These are phyloP conservation scores for Phlebiopsis gigantea DNA, from an alignment of 768 basidiomycete species.

Conservation along the genomic window DNA sequence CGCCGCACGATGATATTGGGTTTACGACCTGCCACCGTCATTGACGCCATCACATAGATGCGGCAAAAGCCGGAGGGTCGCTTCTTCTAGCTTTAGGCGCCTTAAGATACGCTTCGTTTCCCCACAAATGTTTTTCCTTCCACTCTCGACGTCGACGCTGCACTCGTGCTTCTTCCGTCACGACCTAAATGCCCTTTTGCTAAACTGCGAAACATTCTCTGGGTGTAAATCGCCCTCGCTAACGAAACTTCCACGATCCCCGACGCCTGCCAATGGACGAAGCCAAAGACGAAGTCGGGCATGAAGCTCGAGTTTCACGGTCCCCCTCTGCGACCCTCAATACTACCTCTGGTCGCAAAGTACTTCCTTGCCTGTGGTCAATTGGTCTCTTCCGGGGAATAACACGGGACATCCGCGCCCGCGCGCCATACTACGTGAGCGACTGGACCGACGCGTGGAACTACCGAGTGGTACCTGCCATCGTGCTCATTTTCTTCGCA, in stretches of 20 bases:
- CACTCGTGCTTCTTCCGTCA: neutral
- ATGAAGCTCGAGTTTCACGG: neutral
- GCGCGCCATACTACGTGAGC: conserved; percentile 73
- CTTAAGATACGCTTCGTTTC: neutral
- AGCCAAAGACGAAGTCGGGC: neutral
- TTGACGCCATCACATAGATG: neutral
- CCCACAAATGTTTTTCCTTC: neutral
- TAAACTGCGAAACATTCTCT: neutral
- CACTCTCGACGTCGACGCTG: neutral
- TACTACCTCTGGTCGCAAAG: neutral
- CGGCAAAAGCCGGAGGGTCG: neutral
- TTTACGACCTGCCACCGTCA: neutral
- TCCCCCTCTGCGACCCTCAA: conserved; percentile 13
- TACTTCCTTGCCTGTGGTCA: neutral
- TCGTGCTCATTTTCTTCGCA: conserved; percentile 80
- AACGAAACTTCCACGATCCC: no score
- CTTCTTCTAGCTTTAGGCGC: neutral
- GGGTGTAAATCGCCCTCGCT: no score
- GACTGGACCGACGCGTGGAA: conserved; percentile 94
- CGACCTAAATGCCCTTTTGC: neutral
- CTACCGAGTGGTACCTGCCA: conserved; percentile 85
- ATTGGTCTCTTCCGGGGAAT: conserved; percentile 45
- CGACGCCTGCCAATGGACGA: neutral
- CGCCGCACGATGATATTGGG: neutral
- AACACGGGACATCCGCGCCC: conserved; percentile 57